phyloP scores from a whole-genome alignment of 345 rosid species.

The Gossypium stocksii region DNA sequence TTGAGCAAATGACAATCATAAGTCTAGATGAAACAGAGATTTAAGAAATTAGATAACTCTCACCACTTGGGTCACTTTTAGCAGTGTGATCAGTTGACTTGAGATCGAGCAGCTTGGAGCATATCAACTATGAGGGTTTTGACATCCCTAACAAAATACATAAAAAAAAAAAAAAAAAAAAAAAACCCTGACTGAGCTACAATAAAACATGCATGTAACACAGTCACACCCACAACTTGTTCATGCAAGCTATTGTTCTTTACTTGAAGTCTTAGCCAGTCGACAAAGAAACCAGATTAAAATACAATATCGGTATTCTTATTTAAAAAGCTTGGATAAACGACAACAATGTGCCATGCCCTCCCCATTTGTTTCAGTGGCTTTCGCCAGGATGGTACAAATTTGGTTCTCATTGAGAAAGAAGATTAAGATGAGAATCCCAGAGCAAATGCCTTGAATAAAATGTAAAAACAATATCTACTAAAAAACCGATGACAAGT shows the following conservation, averaged over 20 bases:
- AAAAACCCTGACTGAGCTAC: background rate
- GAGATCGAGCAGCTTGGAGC: conserved; percentile 71
- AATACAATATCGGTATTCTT: background rate
- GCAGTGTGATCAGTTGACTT: conserved; percentile 6
- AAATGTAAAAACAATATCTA: background rate
- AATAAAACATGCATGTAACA: background rate
- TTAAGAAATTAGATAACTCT: background rate
- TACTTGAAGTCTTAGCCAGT: background rate
- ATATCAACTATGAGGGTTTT: conserved; percentile 82
- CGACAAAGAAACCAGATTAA: background rate
- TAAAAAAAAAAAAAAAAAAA: too few relatives aligned
- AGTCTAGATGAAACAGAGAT: background rate
- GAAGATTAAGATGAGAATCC: background rate
- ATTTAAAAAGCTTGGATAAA: background rate
- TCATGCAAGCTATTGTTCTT: background rate
- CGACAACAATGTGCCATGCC: background rate
- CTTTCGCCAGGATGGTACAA: background rate
- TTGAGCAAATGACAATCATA: background rate
- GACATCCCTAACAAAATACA: conserved; percentile 58
- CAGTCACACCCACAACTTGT: background rate
- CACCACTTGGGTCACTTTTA: background rate
- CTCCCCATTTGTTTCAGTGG: background rate
- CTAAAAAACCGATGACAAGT: background rate
- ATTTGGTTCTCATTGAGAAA: background rate
- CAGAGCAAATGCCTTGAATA: background rate